Base-by-base conservation (phyloP, 805 yeast species). In the Candida ovalis region DNA sequence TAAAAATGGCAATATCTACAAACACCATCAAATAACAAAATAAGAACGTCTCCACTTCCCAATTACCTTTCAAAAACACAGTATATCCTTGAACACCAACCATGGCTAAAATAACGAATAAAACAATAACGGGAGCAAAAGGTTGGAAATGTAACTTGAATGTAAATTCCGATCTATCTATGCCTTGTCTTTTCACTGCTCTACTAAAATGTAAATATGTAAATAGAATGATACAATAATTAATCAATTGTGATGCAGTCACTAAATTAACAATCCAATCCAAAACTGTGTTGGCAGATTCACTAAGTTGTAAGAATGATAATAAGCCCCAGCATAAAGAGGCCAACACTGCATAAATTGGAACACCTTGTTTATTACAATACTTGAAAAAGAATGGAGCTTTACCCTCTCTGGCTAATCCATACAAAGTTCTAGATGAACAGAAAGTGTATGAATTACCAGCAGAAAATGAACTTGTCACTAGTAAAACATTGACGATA, bases 381-480 rank as follows among this genome's bases (percentile, higher is more conserved):
- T 70, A 71, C 15, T 78, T 67, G 57, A 88, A 86, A 39, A 86
- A 57, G 19, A 64, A 65, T 2, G 96, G 96, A 0, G 94, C 94
- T 55, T 81, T 78, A 1, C 90, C 89, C 51, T 76, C 80, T 22
- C 75, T 61, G 0, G 92, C 86, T 67, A 87, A 70, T 3, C 89
- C 88, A 62, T 83, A 82, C 17, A 87, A 68, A 0, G 85, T 76
- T 56, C 80, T 61, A 6, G 89, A 78, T 0, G 90, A 82, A 52
- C 89, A 82, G 61, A 77, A 87, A 15, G 85, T 79, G 62, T 83
- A 84, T 2, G 91, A 84, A 64, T 87, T 87, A 46, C 95, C 96
- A 2, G 95, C 89, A 32, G 89, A 82, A 54, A 87, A 84, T 2
- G 89, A 87, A 2, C 92, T 78, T 2, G 88, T 74, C 44, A 89